Conservation (phyloP, 768 basidiomycete genomes). For the Chlorophyllum brunneum region DNA sequence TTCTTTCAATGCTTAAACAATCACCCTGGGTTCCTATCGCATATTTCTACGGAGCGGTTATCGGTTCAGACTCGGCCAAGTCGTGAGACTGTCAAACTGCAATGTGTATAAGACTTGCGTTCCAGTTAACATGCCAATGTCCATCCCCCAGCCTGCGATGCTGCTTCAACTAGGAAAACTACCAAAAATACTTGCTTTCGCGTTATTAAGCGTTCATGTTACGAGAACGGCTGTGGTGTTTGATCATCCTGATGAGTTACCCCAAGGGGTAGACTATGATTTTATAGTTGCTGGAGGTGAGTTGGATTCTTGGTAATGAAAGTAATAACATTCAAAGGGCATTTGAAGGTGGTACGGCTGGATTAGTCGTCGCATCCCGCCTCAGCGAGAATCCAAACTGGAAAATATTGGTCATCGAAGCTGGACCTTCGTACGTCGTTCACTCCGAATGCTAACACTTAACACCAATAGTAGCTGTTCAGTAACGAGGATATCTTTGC, state of each 20-base stretch:
- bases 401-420: constrained; percentile 11
- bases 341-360: not conserved
- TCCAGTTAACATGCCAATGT: too few species aligned
- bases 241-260: not conserved
- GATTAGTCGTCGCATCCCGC: constrained; percentile 4
- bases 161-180: too few species aligned
- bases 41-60: too few species aligned
- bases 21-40: too few species aligned
- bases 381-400: constrained; percentile 10
- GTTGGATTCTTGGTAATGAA: not conserved
- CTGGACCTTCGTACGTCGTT: constrained; percentile 8
- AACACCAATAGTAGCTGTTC: not conserved
- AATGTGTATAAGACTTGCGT: too few species aligned
- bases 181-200: not conserved
- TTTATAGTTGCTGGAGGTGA: constrained; percentile 13
- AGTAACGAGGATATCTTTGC: constrained; percentile 8
- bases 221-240: not conserved
- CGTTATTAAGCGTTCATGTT: not conserved
- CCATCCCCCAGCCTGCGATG: too few species aligned
- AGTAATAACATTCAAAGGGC: not conserved
- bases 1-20: too few species aligned
- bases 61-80: too few species aligned
- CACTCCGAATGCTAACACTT: not conserved
- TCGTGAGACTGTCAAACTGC: too few species aligned
- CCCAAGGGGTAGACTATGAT: constrained; percentile 1